Conservation (phyloP, 2,329 filamentous ascomycete genomes). For the Diaporthe amygdali region DNA sequence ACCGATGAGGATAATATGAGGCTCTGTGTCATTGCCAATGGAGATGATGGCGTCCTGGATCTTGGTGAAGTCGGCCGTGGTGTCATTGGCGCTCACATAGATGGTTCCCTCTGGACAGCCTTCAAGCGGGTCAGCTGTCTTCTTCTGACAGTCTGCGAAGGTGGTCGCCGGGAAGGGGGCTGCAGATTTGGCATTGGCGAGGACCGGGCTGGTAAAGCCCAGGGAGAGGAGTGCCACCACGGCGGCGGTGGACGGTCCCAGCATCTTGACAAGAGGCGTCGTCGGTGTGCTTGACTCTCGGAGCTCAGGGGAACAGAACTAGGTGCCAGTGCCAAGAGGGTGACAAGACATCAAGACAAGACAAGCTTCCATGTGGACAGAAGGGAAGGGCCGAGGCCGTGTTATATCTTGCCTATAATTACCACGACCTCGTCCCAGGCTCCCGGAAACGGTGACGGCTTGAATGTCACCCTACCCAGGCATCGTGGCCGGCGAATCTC, state of each 20-base stretch:
- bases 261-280: conserved; percentile 7
- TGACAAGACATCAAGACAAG: neutral
- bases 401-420: neutral
- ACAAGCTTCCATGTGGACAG: neutral
- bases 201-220: conserved; percentile 15
- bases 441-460: neutral
- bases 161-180: conserved; percentile 32
- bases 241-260: conserved; percentile 8
- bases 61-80: conserved; percentile 41
- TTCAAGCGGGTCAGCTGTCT: conserved; percentile 38
- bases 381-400: neutral
- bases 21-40: conserved; percentile 44
- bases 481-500: conserved; percentile 3
- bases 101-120: conserved; percentile 46
- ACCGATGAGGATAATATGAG: conserved; percentile 63
- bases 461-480: conserved; percentile 11
- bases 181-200: conserved; percentile 21
- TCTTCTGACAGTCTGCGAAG: conserved; percentile 38
- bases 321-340: neutral
- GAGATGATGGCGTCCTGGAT: conserved; percentile 48
- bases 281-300: neutral
- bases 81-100: conserved; percentile 44
- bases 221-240: conserved; percentile 23
- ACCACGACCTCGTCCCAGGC: neutral
- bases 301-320: neutral